phyloP scores from a whole-genome alignment of 306 rosid species.

The cucumber (Cucumis sativus) region DNA sequence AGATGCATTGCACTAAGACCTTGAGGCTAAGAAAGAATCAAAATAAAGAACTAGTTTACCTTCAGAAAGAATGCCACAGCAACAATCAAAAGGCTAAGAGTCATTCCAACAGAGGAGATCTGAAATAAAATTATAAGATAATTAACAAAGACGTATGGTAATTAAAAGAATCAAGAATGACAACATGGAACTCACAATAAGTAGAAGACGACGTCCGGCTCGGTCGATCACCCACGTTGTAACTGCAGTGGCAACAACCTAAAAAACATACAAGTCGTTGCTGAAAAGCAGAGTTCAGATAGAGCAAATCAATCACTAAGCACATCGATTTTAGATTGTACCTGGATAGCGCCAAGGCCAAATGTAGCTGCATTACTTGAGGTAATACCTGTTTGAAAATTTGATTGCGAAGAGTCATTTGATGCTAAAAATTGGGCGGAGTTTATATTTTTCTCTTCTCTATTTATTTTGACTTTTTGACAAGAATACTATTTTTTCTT shows the following conservation, averaged over 20 bases:
- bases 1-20: neutral
- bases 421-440: neutral
- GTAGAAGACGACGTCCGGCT: slow-evolving; percentile 80
- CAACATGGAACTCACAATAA: slow-evolving; percentile 42
- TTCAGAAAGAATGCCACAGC: slow-evolving; percentile 56
- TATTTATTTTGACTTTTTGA: neutral
- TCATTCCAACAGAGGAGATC: slow-evolving; percentile 76
- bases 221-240: slow-evolving; percentile 80
- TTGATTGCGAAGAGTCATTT: slow-evolving; percentile 2
- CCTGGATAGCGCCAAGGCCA: slow-evolving; percentile 94
- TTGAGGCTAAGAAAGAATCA: neutral
- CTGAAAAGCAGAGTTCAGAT: slow-evolving; percentile 19
- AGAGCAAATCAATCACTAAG: neutral
- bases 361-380: slow-evolving; percentile 67
- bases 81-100: slow-evolving; percentile 61
- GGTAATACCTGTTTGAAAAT: slow-evolving; percentile 40
- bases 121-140: slow-evolving; percentile 25
- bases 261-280: slow-evolving; percentile 15
- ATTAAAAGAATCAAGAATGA: slow-evolving; percentile 8
- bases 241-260: slow-evolving; percentile 75
- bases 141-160: neutral
- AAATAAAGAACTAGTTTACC: slow-evolving; percentile 23
- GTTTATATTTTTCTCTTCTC: neutral
- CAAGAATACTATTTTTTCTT: neutral
- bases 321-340: slow-evolving; percentile 19